Percentiles rank a stretch among this genome's conserved stretches.
phyloP scores from a whole-genome alignment of 306 rosid species.

The Vigna angularis region DNA sequence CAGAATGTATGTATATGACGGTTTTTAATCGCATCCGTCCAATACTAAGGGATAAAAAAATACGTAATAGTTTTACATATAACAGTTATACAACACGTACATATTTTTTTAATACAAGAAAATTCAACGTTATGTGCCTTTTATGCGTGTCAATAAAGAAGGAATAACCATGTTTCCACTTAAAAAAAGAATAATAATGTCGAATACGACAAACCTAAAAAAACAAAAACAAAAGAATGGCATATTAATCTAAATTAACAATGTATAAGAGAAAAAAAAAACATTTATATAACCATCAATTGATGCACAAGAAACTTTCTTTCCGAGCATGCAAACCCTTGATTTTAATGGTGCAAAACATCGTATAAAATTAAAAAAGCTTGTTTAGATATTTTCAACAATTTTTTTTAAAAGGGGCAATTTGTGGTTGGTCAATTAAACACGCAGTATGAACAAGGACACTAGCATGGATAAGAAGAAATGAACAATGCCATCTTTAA shows the following conservation, averaged over 20 bases:
- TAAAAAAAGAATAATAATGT: conserved; percentile 23
- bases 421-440: background rate
- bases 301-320: background rate
- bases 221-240: background rate
- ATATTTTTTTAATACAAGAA: conserved; percentile 6
- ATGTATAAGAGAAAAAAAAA: too few species aligned
- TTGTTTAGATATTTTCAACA: background rate
- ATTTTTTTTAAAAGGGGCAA: background rate
- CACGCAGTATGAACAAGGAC: background rate
- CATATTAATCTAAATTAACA: conserved; percentile 1
- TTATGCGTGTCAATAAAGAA: conserved; percentile 26
- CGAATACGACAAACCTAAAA: conserved; percentile 3
- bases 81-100: background rate
- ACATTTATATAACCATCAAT: background rate
- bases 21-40: conserved; percentile 18
- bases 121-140: conserved; percentile 7
- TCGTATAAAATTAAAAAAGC: background rate
- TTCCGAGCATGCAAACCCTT: background rate
- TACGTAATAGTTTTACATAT: background rate
- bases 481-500: background rate
- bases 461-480: background rate
- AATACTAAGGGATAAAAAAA: background rate
- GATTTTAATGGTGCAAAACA: background rate
- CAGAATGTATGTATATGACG: conserved; percentile 21
- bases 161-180: conserved; percentile 28